A percentile compares a stretch with the other conserved stretches of the same genome.
phyloP scores from a whole-genome alignment of 164 flowering plant species.

The Magnolia changhungtana region DNA sequence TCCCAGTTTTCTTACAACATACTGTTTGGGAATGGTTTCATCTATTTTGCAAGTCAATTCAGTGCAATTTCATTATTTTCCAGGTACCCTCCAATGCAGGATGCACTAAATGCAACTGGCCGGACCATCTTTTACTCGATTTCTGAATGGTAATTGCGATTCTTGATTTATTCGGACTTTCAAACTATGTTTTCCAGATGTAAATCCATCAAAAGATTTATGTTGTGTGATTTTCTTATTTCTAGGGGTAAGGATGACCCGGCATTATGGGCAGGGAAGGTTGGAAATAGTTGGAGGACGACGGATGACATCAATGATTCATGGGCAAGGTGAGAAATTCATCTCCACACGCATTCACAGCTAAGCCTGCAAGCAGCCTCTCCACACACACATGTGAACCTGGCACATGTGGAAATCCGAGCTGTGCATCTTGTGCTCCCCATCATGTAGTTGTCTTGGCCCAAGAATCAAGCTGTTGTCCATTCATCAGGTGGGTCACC shows the following conservation, averaged over 20 bases:
- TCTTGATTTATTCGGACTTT: neutral
- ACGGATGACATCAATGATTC: constrained; percentile 90
- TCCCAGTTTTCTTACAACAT: neutral
- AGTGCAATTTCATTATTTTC: constrained; percentile 8
- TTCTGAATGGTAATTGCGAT: constrained; percentile 81
- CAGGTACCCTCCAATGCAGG: constrained; percentile 98
- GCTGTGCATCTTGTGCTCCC: neutral
- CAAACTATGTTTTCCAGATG: neutral
- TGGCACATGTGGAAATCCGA: too few relatives aligned
- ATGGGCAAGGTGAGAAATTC: constrained; percentile 75
- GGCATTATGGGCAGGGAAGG: constrained; percentile 78
- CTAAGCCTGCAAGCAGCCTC: neutral
- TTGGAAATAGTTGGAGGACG: constrained; percentile 98
- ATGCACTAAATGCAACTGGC: constrained; percentile 77
- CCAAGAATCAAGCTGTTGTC: too few relatives aligned
- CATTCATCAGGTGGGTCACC: neutral
- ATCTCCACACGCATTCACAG: neutral
- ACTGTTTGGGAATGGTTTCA: neutral
- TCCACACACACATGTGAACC: too few relatives aligned
- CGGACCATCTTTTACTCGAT: constrained; percentile 79
- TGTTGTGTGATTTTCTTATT: constrained; percentile 9
- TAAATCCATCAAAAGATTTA: too few relatives aligned
- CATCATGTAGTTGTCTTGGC: neutral
- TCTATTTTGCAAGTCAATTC: constrained; percentile 3
- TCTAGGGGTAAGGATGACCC: constrained; percentile 92